phyloP scores from a whole-genome alignment of 257 asterid species.

The Solanum okadae region DNA sequence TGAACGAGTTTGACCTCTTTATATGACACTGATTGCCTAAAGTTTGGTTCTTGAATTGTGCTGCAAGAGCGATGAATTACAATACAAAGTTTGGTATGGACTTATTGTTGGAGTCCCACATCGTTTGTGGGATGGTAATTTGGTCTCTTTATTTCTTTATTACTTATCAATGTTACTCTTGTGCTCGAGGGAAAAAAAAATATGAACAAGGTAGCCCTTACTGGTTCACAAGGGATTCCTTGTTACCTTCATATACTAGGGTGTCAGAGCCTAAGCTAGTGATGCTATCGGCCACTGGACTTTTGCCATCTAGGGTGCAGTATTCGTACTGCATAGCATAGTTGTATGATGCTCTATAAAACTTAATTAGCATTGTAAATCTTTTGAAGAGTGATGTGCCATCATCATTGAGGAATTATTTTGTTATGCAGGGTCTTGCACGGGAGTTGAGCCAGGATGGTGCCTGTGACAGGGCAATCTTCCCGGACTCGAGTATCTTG shows the following conservation, averaged over 20 bases:
- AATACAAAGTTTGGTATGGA: background rate
- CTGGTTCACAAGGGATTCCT: background rate
- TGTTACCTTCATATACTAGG: background rate
- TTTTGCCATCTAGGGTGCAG: background rate
- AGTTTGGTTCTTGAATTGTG: background rate
- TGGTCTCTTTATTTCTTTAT: background rate
- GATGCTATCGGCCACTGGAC: background rate
- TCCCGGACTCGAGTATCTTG: constrained; percentile 54
- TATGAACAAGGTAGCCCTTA: background rate
- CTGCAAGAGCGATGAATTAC: background rate
- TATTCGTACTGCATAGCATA: background rate
- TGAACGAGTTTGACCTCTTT: background rate
- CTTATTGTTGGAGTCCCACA: background rate
- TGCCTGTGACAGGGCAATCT: constrained; percentile 77
- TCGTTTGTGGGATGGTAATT: background rate
- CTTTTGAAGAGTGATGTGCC: background rate
- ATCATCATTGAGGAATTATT: background rate
- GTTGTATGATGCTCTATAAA: background rate
- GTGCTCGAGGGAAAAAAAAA: background rate
- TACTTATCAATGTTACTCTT: background rate
- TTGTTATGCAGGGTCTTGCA: constrained; percentile 52
- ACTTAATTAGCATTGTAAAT: background rate
- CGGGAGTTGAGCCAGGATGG: constrained; percentile 70
- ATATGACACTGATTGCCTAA: background rate
- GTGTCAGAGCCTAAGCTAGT: background rate